These are phyloP conservation scores for Penicillium robsamsonii DNA, from an alignment of 495 filamentous ascomycete species.

Conservation along the genomic window DNA sequence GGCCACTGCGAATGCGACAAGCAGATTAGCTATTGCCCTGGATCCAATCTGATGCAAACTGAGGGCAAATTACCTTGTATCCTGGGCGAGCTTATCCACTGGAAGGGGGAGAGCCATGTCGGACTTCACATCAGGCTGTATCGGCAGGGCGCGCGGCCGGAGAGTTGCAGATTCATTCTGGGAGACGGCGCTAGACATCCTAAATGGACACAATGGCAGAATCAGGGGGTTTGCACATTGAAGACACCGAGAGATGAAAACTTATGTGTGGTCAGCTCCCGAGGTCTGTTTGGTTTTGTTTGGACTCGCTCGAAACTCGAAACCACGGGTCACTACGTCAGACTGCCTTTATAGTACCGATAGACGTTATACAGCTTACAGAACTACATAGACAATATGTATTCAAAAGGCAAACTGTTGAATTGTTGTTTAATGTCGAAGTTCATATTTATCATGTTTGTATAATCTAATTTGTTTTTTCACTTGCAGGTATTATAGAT, in stretches of 20 bases:
- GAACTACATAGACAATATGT: background rate
- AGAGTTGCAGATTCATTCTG: conserved; percentile 29
- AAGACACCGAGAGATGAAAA: background rate
- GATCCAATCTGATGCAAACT: background rate
- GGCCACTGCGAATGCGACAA: conserved; percentile 57
- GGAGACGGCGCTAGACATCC: conserved; percentile 39
- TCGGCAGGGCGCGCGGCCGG: conserved; percentile 35
- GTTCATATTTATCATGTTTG: background rate
- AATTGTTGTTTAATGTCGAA: background rate
- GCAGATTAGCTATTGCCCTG: conserved; percentile 8
- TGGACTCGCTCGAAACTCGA: background rate
- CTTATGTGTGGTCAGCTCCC: background rate
- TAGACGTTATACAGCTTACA: background rate
- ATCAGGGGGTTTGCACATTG: conserved; percentile 26
- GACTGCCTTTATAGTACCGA: background rate
- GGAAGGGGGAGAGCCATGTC: conserved; percentile 24
- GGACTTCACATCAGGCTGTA: conserved; percentile 24
- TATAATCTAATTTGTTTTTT: background rate
- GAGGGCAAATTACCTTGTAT: conserved; percentile 30
- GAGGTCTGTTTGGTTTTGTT: conserved; percentile 8
- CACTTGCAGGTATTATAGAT: background rate
- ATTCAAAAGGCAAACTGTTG: conserved; percentile 5
- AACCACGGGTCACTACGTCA: conserved; percentile 10
- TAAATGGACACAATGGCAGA: conserved; percentile 16
- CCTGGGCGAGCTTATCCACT: conserved; percentile 26